Evolutionary conservation across 768 basidiomycete genomes (phyloP).

Genomic region (Agaricus blazei): DNA sequence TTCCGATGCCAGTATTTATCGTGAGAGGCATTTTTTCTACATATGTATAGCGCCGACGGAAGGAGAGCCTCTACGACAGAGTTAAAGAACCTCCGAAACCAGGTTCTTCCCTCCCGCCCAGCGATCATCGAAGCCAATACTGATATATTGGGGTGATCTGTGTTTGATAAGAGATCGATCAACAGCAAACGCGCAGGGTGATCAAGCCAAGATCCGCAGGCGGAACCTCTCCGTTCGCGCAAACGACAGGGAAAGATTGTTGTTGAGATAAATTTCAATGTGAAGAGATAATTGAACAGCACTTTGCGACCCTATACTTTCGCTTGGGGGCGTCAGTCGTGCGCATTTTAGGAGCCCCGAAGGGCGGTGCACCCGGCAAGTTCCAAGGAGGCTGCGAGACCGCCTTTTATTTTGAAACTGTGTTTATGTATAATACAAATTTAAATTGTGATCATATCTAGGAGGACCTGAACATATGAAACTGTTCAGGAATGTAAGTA

Average conservation of each 20-base stretch:
- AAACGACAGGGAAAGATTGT: too few species aligned
- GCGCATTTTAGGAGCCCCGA: too few species aligned
- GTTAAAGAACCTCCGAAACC: background rate
- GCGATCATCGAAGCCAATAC: background rate
- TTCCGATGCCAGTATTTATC: background rate
- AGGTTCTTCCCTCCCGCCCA: background rate
- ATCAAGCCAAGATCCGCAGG: conserved; percentile 1
- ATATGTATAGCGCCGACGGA: background rate
- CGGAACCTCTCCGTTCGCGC: too few species aligned
- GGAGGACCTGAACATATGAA: background rate
- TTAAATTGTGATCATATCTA: conserved; percentile 5
- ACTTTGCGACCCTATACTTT: too few species aligned
- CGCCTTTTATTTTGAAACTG: background rate
- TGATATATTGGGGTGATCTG: background rate
- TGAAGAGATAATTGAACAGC: background rate
- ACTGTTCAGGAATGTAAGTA: background rate
- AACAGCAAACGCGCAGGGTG: background rate
- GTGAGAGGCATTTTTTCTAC: background rate
- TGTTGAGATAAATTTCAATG: too few species aligned
- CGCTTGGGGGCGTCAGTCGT: too few species aligned
- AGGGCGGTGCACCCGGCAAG: too few species aligned
- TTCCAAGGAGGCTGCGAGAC: background rate
- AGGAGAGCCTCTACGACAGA: too few species aligned
- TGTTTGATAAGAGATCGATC: background rate
- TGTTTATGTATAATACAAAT: conserved; percentile 7